A percentile compares a stretch with the other conserved stretches of the same genome.
Conservation (phyloP, 2,329 filamentous ascomycete genomes). For the Cladophialophora chaetospira region DNA sequence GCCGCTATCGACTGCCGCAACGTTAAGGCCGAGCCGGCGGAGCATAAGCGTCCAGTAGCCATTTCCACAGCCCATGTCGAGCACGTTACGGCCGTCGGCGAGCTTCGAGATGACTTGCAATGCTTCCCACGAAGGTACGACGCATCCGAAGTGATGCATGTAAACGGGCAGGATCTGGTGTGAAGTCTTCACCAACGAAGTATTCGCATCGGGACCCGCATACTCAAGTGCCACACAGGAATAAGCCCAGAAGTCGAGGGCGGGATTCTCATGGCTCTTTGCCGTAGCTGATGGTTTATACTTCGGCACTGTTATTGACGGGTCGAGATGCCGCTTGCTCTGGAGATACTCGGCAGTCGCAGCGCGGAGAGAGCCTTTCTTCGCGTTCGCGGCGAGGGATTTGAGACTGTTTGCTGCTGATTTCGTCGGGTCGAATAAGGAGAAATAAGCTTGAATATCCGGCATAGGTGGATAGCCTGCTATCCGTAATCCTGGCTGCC, state of each 20-base stretch:
- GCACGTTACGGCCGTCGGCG: conserved; percentile 52
- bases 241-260: conserved; percentile 68
- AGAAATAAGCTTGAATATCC: conserved; percentile 68
- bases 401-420: conserved; percentile 64
- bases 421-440: conserved; percentile 65
- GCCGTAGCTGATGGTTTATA: conserved; percentile 45
- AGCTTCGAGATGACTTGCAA: conserved; percentile 62
- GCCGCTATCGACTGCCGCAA: conserved; percentile 67
- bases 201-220: conserved; percentile 58
- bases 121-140: conserved; percentile 67
- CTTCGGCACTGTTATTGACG: conserved; percentile 36
- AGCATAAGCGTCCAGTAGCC: conserved; percentile 78
- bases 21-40: conserved; percentile 57
- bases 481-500: conserved; percentile 30
- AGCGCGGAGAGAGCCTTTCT: conserved; percentile 62
- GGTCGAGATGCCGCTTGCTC: conserved; percentile 53
- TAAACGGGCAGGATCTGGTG: conserved; percentile 72
- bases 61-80: conserved; percentile 71
- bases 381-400: conserved; percentile 65
- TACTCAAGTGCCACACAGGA: conserved; percentile 65
- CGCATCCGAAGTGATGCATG: conserved; percentile 79
- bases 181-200: conserved; percentile 56
- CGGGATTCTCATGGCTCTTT: conserved; percentile 59
- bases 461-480: conserved; percentile 51
- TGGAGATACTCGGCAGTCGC: conserved; percentile 60